Evolutionary conservation across 2,329 filamentous ascomycete species (phyloP), one percentile per base, ranked within the genome.

Genomic region (Gaeumannomyces sp.): DNA sequence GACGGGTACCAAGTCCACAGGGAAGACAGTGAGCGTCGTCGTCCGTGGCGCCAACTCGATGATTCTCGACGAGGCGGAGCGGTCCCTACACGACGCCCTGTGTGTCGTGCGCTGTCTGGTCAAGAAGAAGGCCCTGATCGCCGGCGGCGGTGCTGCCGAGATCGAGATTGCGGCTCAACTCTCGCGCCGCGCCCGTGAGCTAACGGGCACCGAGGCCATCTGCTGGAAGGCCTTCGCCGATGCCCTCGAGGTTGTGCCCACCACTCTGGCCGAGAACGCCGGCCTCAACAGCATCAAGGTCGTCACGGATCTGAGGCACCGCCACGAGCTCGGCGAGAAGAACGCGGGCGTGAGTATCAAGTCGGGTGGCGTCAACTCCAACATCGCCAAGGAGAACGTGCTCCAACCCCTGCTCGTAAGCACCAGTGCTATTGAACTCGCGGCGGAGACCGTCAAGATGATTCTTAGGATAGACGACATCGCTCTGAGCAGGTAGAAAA

Each of bases 221-320:
- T 99, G 95, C 86, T 99, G 92, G 92, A 98, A 97, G 81, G 94
- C 94, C 0, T 99, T 99, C 74, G 95, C 96, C 1, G 94, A 99
- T 69, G 95, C 95, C 10, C 90, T 99, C 81, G 95, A 99, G 80
- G 92, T 99, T 58, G 91, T 99, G 64, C 95, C 96, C 19, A 97
- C 94, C 45, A 99, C 95, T 1, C 83, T 99, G 70, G 96, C 95
- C 0, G 95, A 99, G 81, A 99, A 99, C 72, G 95, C 95, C 0
- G 95, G 95, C 62, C 83, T 99, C 68, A 99, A 99, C 84, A 94
- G 91, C 76, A 99, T 99, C 84, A 97, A 96, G 81, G 95, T 99
- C 33, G 95, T 99, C 60, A 99, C 95, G 31, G 95, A 98, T 73
- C 81, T 99, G 73, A 86, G 95, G 74, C 93, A 97, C 79, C 88